phyloP scores from a whole-genome alignment of 2,329 filamentous ascomycete species.

The Hypocreales sp. region DNA sequence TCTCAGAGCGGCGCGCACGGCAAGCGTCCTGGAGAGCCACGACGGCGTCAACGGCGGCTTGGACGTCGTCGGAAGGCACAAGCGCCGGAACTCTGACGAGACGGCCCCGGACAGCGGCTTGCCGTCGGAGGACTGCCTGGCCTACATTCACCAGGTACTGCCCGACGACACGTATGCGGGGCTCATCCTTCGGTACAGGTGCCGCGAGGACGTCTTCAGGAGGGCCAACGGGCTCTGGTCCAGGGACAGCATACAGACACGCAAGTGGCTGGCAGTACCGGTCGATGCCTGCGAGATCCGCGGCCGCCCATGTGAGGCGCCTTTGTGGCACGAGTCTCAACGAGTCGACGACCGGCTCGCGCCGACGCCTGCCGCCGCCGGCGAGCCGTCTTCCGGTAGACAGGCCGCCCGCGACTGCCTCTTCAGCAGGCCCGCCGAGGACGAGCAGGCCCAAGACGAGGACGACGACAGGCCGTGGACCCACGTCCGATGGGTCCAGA shows the following conservation, averaged over 20 bases:
- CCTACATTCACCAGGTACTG: conserved; percentile 79
- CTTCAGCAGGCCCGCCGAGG: conserved; percentile 21
- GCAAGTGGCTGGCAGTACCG: conserved; percentile 68
- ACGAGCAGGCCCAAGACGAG: conserved; percentile 23
- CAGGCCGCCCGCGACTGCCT: conserved; percentile 22
- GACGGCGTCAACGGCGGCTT: conserved; percentile 43
- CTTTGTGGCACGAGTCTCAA: conserved; percentile 22
- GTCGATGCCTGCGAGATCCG: conserved; percentile 81
- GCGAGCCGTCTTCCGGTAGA: conserved; percentile 7
- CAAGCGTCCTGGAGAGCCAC: conserved; percentile 44
- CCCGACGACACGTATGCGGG: conserved; percentile 79
- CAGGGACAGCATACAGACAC: conserved; percentile 74
- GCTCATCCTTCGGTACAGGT: conserved; percentile 80
- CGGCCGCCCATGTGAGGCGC: conserved; percentile 50
- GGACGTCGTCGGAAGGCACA: conserved; percentile 39
- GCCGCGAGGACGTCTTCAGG: conserved; percentile 65
- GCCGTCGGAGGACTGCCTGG: conserved; percentile 59
- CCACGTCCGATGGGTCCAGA: conserved; percentile 77
- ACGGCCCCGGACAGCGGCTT: conserved; percentile 30
- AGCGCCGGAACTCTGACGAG: conserved; percentile 56
- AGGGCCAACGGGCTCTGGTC: conserved; percentile 92
- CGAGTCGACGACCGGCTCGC: conserved; percentile 38
- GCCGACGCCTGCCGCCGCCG: conserved; percentile 24
- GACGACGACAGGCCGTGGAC: conserved; percentile 64
- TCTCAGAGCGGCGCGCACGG: conserved; percentile 39